Conservation (phyloP, 768 basidiomycete species). For the Phlebiopsis gigantea region DNA sequence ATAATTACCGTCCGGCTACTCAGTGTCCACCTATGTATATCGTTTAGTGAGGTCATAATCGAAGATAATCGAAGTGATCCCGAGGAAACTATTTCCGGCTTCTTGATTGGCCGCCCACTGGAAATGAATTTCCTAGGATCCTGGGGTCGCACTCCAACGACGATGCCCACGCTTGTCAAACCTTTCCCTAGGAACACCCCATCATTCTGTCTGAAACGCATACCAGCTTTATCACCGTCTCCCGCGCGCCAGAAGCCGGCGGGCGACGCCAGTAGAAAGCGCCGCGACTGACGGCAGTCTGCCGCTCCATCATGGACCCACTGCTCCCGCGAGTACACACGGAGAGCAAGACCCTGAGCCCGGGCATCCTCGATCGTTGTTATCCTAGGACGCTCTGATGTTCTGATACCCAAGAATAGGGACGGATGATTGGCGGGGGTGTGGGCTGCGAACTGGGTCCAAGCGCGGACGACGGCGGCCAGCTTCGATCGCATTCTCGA, state of each 20-base stretch:
- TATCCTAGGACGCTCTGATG: conserved; percentile 6
- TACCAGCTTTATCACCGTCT: not conserved
- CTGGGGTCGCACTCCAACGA: not conserved
- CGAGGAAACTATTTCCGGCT: no score
- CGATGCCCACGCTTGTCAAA: not conserved
- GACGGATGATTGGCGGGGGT: not conserved
- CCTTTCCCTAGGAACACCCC: not conserved
- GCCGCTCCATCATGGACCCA: conserved; percentile 3
- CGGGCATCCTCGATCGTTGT: conserved; percentile 1
- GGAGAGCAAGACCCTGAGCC: not conserved
- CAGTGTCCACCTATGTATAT: no score
- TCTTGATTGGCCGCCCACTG: not conserved
- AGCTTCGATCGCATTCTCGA: conserved; percentile 2
- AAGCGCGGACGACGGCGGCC: not conserved
- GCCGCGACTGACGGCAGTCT: conserved; percentile 1
- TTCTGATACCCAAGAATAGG: conserved; percentile 9
- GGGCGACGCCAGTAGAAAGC: not conserved
- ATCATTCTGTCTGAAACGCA: not conserved
- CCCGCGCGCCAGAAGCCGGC: not conserved
- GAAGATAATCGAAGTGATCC: no score
- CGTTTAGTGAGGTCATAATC: no score
- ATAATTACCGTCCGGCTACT: no score
- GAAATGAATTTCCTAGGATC: not conserved
- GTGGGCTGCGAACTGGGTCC: not conserved
- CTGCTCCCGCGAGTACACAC: not conserved